Evolutionary conservation across 2,329 filamentous ascomycete genomes (phyloP), one percentile per base, ranked within the genome.

Genomic region (Passalora sequoiae): DNA sequence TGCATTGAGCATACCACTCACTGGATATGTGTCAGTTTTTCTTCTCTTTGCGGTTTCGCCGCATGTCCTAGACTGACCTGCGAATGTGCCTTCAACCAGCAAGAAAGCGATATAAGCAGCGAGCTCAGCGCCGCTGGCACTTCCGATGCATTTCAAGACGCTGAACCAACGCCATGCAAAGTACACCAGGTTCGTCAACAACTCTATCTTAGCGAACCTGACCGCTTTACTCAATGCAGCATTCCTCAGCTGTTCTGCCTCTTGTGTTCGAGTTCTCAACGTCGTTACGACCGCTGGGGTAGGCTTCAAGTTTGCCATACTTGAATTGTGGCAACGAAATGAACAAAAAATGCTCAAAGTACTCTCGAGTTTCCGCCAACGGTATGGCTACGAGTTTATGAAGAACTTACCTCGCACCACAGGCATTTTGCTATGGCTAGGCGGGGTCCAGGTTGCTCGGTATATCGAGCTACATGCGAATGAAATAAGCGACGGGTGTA

Each of bases 141-240:
- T 27, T 33, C 20, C 35, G 28, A 41, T 19, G 20, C 29, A 40
- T 20, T 37, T 40, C 19, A 44, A 9, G 12, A 50, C 40, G 15
- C 32, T 47, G n/a, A 47, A 13, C 43, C 43, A 44, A 22, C 47
- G 29, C 47, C 47, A 50, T 9, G 36, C 37, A 21, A 50, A 50
- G 38, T 50, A 50, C 13, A 50, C 20, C 16, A 47, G 12, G 29
- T 46, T 46, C 16, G 44, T 37, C n/a, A 50, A 31, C 12, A 50
- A 32, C 13, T 39, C 44, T 15, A 47, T 20, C 29, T 50, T 44
- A 3, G 43, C 39, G 24, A 47, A 50, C 22, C 28, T 28, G 35
- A 50, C 47, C 3, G 47, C 47, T 17, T 38, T 36, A 19, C 33
- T 38, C 40, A 50, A 35, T 6, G 47, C 44, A 9, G 31, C 32